Percentiles rank a stretch among this genome's conserved stretches.
These are phyloP conservation scores for Salvia rosmarinus DNA, from an alignment of 257 asterid species.

Conservation along the genomic window DNA sequence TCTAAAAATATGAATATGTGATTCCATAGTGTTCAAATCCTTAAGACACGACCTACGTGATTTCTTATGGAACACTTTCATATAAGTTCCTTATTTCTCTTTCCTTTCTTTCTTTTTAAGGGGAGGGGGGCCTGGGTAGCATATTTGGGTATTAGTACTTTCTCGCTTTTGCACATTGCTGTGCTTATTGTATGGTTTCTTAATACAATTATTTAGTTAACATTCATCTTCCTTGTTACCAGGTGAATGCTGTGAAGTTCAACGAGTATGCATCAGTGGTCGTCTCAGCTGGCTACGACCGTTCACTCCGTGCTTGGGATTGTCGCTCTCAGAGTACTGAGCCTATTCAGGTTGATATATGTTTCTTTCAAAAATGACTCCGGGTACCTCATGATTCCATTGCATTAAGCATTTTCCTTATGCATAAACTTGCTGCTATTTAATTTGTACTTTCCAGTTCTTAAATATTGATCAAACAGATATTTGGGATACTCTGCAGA, in stretches of 20 bases:
- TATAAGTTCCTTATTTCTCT: not conserved
- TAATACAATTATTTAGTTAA: not conserved
- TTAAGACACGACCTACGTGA: not conserved
- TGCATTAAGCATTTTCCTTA: slow-evolving; percentile 4
- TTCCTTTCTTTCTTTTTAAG: not conserved
- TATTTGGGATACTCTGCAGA: slow-evolving; percentile 50
- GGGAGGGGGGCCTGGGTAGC: not conserved
- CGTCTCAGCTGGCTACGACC: slow-evolving; percentile 96
- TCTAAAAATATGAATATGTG: not conserved
- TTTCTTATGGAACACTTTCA: slow-evolving; percentile 21
- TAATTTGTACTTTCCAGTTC: not conserved
- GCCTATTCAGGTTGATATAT: slow-evolving; percentile 74
- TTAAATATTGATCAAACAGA: slow-evolving; percentile 2
- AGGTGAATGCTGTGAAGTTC: slow-evolving; percentile 96
- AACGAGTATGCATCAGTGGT: slow-evolving; percentile 75
- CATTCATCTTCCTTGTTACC: slow-evolving; percentile 29
- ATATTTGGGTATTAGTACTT: slow-evolving; percentile 2
- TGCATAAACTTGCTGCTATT: not conserved
- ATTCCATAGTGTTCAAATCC: not conserved
- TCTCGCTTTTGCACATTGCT: not conserved
- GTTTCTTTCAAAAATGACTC: slow-evolving; percentile 1
- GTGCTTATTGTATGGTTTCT: slow-evolving; percentile 10
- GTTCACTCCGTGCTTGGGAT: slow-evolving; percentile 93
- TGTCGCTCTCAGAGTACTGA: slow-evolving; percentile 96
- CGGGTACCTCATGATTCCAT: not conserved